phyloP scores from a whole-genome alignment of 2,329 filamentous ascomycete species.

The Fusarium sp. region DNA sequence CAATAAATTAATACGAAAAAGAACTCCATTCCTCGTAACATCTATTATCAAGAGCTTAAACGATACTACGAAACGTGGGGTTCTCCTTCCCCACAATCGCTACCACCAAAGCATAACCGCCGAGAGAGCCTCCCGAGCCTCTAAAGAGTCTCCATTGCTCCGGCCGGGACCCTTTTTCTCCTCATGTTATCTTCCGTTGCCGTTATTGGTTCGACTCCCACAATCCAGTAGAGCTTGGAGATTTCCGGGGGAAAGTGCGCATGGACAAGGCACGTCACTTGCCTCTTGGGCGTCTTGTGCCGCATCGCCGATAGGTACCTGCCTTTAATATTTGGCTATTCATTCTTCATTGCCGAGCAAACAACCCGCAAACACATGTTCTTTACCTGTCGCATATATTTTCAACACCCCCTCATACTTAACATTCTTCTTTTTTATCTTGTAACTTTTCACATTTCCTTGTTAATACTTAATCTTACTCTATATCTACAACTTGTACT shows the following conservation, averaged over 20 bases:
- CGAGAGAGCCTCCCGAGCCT: conserved; percentile 21
- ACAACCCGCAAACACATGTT: conserved; percentile 11
- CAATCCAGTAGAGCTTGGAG: conserved; percentile 5
- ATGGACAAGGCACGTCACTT: conserved; percentile 40
- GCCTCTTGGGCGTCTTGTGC: conserved; percentile 35
- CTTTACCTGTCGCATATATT: conserved; percentile 4
- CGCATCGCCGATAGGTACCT: conserved; percentile 34
- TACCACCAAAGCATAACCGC: conserved; percentile 4
- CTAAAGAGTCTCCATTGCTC: conserved; percentile 42
- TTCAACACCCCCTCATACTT: conserved; percentile 9
- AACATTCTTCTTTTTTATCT: not conserved
- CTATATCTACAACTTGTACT: conserved; percentile 9
- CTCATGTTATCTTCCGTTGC: conserved; percentile 3
- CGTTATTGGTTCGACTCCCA: conserved; percentile 21
- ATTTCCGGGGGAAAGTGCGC: conserved; percentile 13
- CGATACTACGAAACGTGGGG: conserved; percentile 14
- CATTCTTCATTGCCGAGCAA: conserved; percentile 1
- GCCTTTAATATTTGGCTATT: not conserved
- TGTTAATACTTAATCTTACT: not conserved
- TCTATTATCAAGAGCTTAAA: not conserved
- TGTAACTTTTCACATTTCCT: not conserved
- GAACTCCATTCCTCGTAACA: not conserved
- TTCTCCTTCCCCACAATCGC: conserved; percentile 14
- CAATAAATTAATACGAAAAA: no score
- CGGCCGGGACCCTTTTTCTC: conserved; percentile 28